Evolutionary conservation across 192 early-diverging fungal species (phyloP).

Genomic region (Anaeromyces robustus): DNA sequence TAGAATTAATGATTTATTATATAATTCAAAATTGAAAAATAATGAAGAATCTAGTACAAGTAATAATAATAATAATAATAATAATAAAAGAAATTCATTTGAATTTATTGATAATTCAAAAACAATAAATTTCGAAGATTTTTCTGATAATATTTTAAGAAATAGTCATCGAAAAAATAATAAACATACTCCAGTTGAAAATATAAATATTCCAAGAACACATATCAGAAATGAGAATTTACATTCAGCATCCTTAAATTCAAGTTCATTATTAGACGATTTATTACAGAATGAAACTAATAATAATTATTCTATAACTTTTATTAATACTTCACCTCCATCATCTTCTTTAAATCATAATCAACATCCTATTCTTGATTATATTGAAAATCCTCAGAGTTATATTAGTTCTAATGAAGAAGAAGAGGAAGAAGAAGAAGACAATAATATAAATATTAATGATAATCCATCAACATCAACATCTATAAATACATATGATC

Average conservation of each 20-base stretch:
- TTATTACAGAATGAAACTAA: not conserved
- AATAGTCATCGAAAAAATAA: not conserved
- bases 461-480: not conserved
- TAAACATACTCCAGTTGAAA: not conserved
- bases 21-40: not conserved
- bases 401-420: no score
- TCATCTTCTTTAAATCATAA: no score
- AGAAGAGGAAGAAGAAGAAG: no score
- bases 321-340: not conserved
- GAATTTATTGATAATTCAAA: not conserved
- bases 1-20: not conserved
- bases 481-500: not conserved
- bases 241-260: no score
- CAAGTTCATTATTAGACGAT: no score
- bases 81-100: no score
- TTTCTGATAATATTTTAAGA: not conserved
- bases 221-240: not conserved
- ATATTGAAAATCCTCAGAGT: no score
- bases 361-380: no score
- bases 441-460: no score
- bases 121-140: not conserved
- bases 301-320: not conserved
- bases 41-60: not conserved
- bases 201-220: not conserved
- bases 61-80: no score